Conservation (phyloP, 2,329 filamentous ascomycete genomes). For the Penicillium sp. region DNA sequence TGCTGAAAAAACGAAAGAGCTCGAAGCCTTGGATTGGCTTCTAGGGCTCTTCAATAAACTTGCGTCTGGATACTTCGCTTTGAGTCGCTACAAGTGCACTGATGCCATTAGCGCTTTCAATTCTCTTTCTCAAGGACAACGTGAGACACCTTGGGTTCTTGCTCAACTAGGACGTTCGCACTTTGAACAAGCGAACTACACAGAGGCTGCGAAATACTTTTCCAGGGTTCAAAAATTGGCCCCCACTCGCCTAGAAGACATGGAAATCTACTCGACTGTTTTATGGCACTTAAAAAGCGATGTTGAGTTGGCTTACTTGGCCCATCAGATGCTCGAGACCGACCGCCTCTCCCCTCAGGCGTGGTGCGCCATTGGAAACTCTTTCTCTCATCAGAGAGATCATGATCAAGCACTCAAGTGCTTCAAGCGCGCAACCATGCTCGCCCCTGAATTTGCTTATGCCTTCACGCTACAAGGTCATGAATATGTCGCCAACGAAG, state of each 20-base stretch:
- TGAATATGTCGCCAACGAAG: conserved; percentile 92
- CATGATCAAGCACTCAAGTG: conserved; percentile 92
- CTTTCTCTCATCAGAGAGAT: conserved; percentile 85
- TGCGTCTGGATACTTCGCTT: conserved; percentile 71
- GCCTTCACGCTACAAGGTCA: conserved; percentile 94
- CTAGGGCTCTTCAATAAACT: conserved; percentile 79
- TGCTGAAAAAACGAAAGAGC: conserved; percentile 59
- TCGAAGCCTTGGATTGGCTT: conserved; percentile 72
- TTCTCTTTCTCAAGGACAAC: conserved; percentile 67
- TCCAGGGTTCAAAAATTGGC: conserved; percentile 71
- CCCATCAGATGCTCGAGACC: conserved; percentile 81
- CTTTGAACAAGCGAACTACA: conserved; percentile 84
- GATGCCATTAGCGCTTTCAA: conserved; percentile 73
- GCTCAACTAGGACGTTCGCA: conserved; percentile 85
- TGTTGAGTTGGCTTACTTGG: conserved; percentile 84
- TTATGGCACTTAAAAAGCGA: conserved; percentile 97
- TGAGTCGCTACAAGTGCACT: conserved; percentile 73
- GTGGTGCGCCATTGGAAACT: conserved; percentile 94
- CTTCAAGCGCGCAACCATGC: conserved; percentile 89
- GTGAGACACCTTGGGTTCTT: conserved; percentile 90
- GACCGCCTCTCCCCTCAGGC: conserved; percentile 88
- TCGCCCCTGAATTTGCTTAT: conserved; percentile 88
- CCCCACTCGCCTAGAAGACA: conserved; percentile 81
- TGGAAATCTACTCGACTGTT: conserved; percentile 98
- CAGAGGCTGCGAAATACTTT: conserved; percentile 83